Percentiles rank a stretch among this genome's conserved stretches.
Evolutionary conservation across 2,329 filamentous ascomycete species (phyloP).

Genomic region (Calonectria pteridis): DNA sequence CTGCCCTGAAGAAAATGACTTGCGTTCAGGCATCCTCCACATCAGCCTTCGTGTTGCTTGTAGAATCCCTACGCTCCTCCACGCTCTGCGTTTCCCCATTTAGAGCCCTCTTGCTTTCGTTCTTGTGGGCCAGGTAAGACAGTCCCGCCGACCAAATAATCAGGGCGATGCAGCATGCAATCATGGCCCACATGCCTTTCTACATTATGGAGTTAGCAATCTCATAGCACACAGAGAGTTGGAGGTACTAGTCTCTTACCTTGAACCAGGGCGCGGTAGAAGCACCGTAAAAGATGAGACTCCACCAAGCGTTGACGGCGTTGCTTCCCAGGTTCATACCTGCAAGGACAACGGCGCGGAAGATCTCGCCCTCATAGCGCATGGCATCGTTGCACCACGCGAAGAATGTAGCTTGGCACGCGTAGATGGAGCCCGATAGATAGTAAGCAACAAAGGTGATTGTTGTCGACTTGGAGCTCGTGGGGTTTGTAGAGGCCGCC

Average conservation of each 20-base stretch:
- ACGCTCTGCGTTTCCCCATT: neutral
- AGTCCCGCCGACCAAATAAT: conserved; percentile 69
- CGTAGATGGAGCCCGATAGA: conserved; percentile 77
- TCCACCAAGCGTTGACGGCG: conserved; percentile 80
- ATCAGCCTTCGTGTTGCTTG: neutral
- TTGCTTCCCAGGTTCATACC: conserved; percentile 79
- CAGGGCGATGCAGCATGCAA: conserved; percentile 71
- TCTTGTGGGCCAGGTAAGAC: conserved; percentile 50
- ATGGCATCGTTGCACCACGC: conserved; percentile 81
- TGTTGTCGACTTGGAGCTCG: conserved; percentile 56
- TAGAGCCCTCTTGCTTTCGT: neutral
- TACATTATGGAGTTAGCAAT: conserved; percentile 44
- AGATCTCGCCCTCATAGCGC: conserved; percentile 71
- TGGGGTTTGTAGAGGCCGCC: conserved; percentile 58
- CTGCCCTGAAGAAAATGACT: neutral
- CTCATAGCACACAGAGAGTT: neutral
- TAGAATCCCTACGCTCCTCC: neutral
- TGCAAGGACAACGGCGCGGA: conserved; percentile 75
- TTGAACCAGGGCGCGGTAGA: conserved; percentile 75
- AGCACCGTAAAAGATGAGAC: conserved; percentile 77
- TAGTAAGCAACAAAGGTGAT: conserved; percentile 76
- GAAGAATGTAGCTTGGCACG: conserved; percentile 80
- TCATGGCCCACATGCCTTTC: conserved; percentile 82
- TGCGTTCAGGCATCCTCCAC: neutral
- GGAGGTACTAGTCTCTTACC: conserved; percentile 43